Conservation (phyloP, 1,139 yeast species). For the Geotrichum phurueaensis region DNA sequence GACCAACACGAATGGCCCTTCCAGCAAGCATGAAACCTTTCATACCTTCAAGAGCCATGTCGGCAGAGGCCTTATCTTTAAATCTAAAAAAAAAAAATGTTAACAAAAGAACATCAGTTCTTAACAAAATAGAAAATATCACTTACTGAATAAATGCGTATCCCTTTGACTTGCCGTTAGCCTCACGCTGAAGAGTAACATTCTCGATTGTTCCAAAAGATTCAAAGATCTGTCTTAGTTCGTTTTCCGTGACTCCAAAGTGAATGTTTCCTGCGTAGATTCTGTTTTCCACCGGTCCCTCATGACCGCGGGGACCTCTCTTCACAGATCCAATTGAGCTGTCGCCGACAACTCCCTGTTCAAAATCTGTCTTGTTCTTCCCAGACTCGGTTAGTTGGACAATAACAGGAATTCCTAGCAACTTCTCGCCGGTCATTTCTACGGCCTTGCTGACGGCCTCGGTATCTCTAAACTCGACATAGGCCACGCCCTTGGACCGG, state of each 20-base stretch:
- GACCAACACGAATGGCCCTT: slow-evolving; percentile 33
- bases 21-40: slow-evolving; percentile 35
- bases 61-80: slow-evolving; percentile 28
- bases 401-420: slow-evolving; percentile 37
- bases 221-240: slow-evolving; percentile 31
- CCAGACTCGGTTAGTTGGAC: slow-evolving; percentile 38
- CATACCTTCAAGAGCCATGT: slow-evolving; percentile 32
- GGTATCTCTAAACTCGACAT: slow-evolving; percentile 35
- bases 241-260: slow-evolving; percentile 33
- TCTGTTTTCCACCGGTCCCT: slow-evolving; percentile 25
- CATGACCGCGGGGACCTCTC: slow-evolving; percentile 5
- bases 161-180: slow-evolving; percentile 36
- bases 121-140: neutral
- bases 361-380: slow-evolving; percentile 33
- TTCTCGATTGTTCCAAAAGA: slow-evolving; percentile 35
- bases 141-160: slow-evolving; percentile 34
- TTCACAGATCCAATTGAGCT: neutral
- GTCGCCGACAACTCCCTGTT: slow-evolving; percentile 8
- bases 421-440: slow-evolving; percentile 34
- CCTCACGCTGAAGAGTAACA: slow-evolving; percentile 32
- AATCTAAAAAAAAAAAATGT: slow-evolving; percentile 18
- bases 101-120: neutral
- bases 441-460: slow-evolving; percentile 34
- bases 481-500: slow-evolving; percentile 38
- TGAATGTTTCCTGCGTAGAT: slow-evolving; percentile 35